These are phyloP conservation scores for Brasilioporus rufonigricans DNA, from an alignment of 768 basidiomycete genomes.

Conservation along the genomic window DNA sequence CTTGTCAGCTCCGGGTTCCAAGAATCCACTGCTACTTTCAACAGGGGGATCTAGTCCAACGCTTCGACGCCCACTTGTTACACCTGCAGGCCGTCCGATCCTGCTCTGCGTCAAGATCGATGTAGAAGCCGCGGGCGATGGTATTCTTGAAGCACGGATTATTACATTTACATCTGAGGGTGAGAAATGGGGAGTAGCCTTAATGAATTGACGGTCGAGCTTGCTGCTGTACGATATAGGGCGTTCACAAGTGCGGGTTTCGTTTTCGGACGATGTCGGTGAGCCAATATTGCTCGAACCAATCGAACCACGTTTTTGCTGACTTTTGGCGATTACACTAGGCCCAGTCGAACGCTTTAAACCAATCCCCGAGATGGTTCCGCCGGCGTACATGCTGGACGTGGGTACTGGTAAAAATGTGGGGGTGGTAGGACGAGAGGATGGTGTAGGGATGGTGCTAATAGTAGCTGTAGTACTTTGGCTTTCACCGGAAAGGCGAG, in stretches of 20 bases:
- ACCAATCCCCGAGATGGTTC: slow-evolving; percentile 36
- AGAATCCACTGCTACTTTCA: slow-evolving; percentile 18
- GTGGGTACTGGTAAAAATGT: slow-evolving; percentile 74
- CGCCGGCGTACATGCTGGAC: slow-evolving; percentile 44
- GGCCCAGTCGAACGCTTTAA: slow-evolving; percentile 64
- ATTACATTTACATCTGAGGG: slow-evolving; percentile 45
- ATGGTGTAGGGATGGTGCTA: slow-evolving; percentile 63
- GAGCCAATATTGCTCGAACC: slow-evolving; percentile 41
- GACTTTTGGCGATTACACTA: slow-evolving; percentile 37
- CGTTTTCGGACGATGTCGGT: slow-evolving; percentile 29
- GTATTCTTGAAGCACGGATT: slow-evolving; percentile 43
- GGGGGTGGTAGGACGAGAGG: slow-evolving; percentile 72
- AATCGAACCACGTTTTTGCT: slow-evolving; percentile 62
- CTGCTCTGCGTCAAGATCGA: slow-evolving; percentile 39
- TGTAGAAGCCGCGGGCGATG: slow-evolving; percentile 35
- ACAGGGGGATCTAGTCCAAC: slow-evolving; percentile 30
- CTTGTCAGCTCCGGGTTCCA: slow-evolving; percentile 18
- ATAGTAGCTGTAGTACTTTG: slow-evolving; percentile 52
- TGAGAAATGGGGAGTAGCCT: slow-evolving; percentile 43
- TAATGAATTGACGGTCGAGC: slow-evolving; percentile 23
- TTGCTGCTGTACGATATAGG: slow-evolving; percentile 28
- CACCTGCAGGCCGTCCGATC: slow-evolving; percentile 43
- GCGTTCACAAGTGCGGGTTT: slow-evolving; percentile 26
- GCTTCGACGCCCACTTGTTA: slow-evolving; percentile 45
- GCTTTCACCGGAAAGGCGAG: slow-evolving; percentile 67